Evolutionary conservation across 768 basidiomycete genomes (phyloP), one percentile per base, ranked within the genome.

Genomic region (Mycena leptocephala): DNA sequence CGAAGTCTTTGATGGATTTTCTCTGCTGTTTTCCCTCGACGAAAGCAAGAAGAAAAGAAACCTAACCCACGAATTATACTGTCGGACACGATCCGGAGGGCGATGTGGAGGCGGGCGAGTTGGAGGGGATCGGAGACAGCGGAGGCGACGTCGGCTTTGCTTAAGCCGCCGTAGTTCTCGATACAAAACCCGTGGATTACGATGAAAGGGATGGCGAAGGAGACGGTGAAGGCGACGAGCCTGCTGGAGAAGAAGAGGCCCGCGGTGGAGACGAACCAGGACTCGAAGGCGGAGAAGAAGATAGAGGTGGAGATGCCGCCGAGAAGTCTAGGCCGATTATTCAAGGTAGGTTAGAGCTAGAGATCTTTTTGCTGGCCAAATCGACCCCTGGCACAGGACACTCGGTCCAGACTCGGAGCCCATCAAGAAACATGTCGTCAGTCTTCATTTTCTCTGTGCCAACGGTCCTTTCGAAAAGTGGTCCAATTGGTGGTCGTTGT

Each of bases 281-380:
- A 92, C 78, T 95, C 94, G 78, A 95, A 95, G 10, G 90, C 92
- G 16, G 93, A 93, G 84, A 92, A 95, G 39, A 95, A 89, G 76
- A 95, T 95, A n/a, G 94, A 92, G 0, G 94, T 95, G 1, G 94
- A 93, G 48, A 94, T 81, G 1, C 95, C 95, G 2, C 93, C 95
- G 8, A 93, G 86, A 18, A 94, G n/a, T n/a, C 81, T 32, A 95
- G 91, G 1, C 93, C 95, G 3, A 91, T 5, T 48, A 95, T n/a
- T n/a, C n/a, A n/a, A n/a, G n/a, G n/a, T n/a, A n/a, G n/a, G n/a
- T n/a, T n/a, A n/a, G n/a, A n/a, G n/a, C n/a, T n/a, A n/a, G n/a
- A n/a, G n/a, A n/a, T n/a, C n/a, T n/a, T n/a, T n/a, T n/a, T n/a
- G n/a, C n/a, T n/a, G n/a, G n/a, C n/a, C n/a, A n/a, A n/a, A n/a